phyloP scores from a whole-genome alignment of 768 basidiomycete species.

The Kondoa malvinella region DNA sequence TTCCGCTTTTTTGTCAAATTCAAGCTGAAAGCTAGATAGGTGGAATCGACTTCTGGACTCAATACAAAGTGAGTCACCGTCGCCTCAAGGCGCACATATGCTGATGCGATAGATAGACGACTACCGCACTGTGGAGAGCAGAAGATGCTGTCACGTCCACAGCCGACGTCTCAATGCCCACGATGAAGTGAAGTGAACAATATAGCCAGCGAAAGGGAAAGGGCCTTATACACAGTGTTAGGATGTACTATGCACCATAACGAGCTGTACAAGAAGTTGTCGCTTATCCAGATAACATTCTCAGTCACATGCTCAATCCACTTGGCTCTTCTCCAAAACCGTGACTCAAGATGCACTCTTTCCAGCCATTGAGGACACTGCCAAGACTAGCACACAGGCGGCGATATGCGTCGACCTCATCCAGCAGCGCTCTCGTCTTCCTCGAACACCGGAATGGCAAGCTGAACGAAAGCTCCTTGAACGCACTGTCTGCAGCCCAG shows the following conservation, averaged over 20 bases:
- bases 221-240: too few relatives aligned
- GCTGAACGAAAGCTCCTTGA: constrained; percentile 68
- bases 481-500: constrained; percentile 76
- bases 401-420: not conserved
- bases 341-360: not conserved
- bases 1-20: not conserved
- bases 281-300: too few relatives aligned
- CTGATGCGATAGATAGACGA: constrained; percentile 44
- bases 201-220: too few relatives aligned
- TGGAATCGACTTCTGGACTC: constrained; percentile 89
- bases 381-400: not conserved
- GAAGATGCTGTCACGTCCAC: constrained; percentile 38
- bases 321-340: too few relatives aligned
- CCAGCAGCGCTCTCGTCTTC: constrained; percentile 53
- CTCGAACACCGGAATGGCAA: constrained; percentile 69
- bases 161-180: constrained; percentile 31
- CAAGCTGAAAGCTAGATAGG: constrained; percentile 23
- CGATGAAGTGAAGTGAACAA: constrained; percentile 21
- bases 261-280: too few relatives aligned
- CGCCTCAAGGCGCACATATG: constrained; percentile 1
- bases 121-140: constrained; percentile 77
- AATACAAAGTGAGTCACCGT: constrained; percentile 47
- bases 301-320: too few relatives aligned
- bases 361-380: not conserved
- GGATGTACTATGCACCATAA: too few relatives aligned